Evolutionary conservation across 2,329 filamentous ascomycete species (phyloP), one percentile per base, ranked within the genome.

Genomic region (Aspergillus texensis): DNA sequence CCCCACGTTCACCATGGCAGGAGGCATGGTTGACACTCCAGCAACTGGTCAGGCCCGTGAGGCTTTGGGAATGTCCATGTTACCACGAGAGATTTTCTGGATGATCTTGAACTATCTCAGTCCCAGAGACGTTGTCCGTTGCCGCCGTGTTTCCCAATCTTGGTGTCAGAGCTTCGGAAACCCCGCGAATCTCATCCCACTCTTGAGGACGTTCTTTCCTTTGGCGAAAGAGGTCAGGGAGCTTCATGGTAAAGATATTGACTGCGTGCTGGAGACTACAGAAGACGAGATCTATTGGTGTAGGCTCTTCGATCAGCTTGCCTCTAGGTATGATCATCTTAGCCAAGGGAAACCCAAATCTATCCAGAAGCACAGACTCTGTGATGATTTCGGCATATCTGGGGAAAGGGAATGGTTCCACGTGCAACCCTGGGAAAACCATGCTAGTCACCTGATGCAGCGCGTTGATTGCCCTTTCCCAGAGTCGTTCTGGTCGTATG

Each of bases 81-180:
- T 89, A 45, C 86, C 87, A n/a, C 81, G 82, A 68, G 85, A 88
- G 58, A 72, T 89, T 54, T 88, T 89, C 68, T 78, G 87, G 63
- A 78, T 87, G 56, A 76, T 89, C 60, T 63, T 85, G 41, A 76
- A 70, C 2, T 72, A 83, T 66, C 78, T 90, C 19, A 73, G 82
- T 0, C 80, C 86, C 2, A 74, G 70, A 21, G 85, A 88, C 65
- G 75, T 82, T 58, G 71, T 88, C 19, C 75, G 80, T 55, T 84
- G 81, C 70, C 86, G 85, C 57, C 80, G 80, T 26, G 83, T 89
- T 41, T 87, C 81, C 21, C 80, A 75, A 45, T 71, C 74, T 11
- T 86, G 85, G 80, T 72, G 80, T 41, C 70, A 73, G 16, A 82
- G 83, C 10, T 87, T 89, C 67, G 79, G 80, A 50, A 80, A 83